Evolutionary conservation across 441 rosid species (phyloP), one percentile per base, ranked within the genome.

Genomic region (Arabidopsis lyrata): DNA sequence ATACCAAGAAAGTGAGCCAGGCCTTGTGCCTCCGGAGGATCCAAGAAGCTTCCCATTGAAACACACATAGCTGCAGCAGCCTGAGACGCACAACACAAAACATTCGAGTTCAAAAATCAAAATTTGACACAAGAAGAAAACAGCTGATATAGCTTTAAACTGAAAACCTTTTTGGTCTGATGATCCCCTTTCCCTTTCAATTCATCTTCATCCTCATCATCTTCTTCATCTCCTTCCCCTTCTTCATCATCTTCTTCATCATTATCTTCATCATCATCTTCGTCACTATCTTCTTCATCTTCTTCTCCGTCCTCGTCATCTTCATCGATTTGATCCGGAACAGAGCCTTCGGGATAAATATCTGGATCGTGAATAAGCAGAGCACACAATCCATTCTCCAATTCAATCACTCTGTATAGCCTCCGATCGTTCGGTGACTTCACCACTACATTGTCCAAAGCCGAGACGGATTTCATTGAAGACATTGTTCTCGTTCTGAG

Each of bases 51-150:
- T 12, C 99, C 99, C 86, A 92, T 85, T 57, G 90, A 91, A 27
- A 95, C 97, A 78, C 96, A 92, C 99, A 95, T 90, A 63, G 99
- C 99, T 52, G 99, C 99, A 38, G 99, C 99, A 48, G 99, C 99
- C 99, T 95, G 81, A 57, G 44, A 62, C 48, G 38, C 13, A 6
- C 65, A 45, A 8, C 48, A 70, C 42, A 22, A 48, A 64, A n/a
- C 35, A 32, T 24, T 34, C 12, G 47, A 48, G 65, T 61, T 20
- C 3, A 50, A 48, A 34, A 60, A 50, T 57, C 8, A 63, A 45
- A 9, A 5, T 7, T 24, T 45, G n/a, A 66, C 12, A 59, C 52
- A 47, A 54, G n/a, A 27, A 59, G 27, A 38, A 66, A 47, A 15
- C 68, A 38, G 6, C 42, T 50, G 15, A 49, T 4, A 14, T 24